Evolutionary conservation across 1,139 yeast species (phyloP), one percentile per base, ranked within the genome.

Genomic region (Protomyces macrosporus): DNA sequence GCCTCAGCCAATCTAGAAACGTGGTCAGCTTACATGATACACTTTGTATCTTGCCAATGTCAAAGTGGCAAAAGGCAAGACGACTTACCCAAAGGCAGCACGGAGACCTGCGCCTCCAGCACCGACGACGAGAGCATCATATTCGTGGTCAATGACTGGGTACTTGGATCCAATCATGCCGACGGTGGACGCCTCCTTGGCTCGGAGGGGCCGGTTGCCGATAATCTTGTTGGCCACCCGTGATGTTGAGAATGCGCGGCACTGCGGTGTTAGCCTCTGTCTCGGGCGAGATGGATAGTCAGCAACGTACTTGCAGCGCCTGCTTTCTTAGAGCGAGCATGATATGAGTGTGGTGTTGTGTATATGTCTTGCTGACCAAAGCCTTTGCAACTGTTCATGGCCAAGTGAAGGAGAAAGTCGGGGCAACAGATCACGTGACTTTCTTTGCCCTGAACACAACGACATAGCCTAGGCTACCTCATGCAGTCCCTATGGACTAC

Each of bases 21-120:
- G 48, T 34, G 16, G 48, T 53, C 53, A 45, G 58, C 45, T 14
- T 40, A 40, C 33, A 33, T 14, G 39, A 40, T 32, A 14, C 48
- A 57, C 35, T 36, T 23, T 9, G 23, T 1, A 23, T 23, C 2
- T 7, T 36, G 14, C 40, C 12, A 23, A 2, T 37, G 34, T 33
- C 54, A 14, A 14, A 7, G 45, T 23, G 61, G 36, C 48, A 45
- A 50, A 35, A 23, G 53, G 45, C 10, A 23, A 23, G 23, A 23
- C 32, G 32, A 42, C 62, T 9, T 36, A 58, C 62, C 62, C 64
- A 72, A 91, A 93, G 48, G 98, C 98, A 54, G 98, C 98, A 80
- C 98, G 86, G 68, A 93, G 82, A 75, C 98, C 98, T 58, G 98
- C 98, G 76, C 98, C 98, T 73, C 98, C 98, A 64, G 98, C 98